Conservation (phyloP, 495 filamentous ascomycete species). For the Geopyxis carbonaria region DNA sequence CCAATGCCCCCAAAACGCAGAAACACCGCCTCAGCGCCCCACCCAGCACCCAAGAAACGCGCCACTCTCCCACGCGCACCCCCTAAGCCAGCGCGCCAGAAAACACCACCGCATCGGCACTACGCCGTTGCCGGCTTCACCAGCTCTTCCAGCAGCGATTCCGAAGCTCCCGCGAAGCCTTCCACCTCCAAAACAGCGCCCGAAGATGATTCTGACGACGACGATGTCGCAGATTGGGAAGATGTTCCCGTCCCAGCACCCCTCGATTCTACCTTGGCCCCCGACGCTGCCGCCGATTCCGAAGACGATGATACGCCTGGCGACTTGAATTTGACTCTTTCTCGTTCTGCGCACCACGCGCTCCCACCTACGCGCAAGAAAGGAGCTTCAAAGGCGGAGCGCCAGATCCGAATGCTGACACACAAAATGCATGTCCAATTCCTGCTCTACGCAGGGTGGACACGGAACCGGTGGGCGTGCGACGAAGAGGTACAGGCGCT, state of each 20-base stretch:
- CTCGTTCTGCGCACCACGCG: slow-evolving; percentile 13
- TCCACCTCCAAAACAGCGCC: not conserved
- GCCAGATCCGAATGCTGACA: slow-evolving; percentile 54
- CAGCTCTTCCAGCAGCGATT: not conserved
- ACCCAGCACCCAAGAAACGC: not conserved
- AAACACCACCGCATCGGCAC: not conserved
- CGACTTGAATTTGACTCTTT: slow-evolving; percentile 62
- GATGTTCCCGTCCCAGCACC: slow-evolving; percentile 47
- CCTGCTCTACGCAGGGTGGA: slow-evolving; percentile 70
- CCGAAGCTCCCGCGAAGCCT: not conserved
- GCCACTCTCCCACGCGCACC: not conserved
- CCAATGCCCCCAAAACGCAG: slow-evolving; percentile 5
- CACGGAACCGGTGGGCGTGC: slow-evolving; percentile 75
- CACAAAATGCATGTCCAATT: slow-evolving; percentile 84
- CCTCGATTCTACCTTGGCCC: slow-evolving; percentile 18
- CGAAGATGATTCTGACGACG: slow-evolving; percentile 8
- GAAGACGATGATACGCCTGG: too few species aligned
- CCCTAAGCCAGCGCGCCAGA: not conserved
- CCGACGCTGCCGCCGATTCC: slow-evolving; percentile 23
- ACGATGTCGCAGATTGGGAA: slow-evolving; percentile 57
- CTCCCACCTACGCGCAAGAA: slow-evolving; percentile 41
- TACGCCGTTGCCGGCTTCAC: not conserved
- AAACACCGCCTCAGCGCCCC: not conserved
- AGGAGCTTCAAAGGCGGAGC: slow-evolving; percentile 68
- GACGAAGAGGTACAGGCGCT: slow-evolving; percentile 63